These are phyloP conservation scores for Fusarium sp. DNA, from an alignment of 2,329 filamentous ascomycete species.

Conservation along the genomic window DNA sequence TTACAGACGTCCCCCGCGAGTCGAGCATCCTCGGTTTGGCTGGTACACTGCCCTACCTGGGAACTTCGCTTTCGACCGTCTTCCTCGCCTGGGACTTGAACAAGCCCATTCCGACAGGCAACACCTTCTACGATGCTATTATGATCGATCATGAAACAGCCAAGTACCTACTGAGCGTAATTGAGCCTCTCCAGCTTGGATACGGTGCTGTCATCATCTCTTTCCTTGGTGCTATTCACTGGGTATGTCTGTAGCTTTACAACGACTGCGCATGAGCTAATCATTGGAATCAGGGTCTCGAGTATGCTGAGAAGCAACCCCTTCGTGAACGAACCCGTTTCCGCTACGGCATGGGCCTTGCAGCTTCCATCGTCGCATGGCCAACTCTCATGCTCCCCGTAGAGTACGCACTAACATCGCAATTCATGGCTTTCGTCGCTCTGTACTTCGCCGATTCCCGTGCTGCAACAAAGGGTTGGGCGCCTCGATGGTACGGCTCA, in stretches of 20 bases:
- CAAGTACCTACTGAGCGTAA: conserved; percentile 72
- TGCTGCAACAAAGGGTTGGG: conserved; percentile 77
- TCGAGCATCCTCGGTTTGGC: conserved; percentile 74
- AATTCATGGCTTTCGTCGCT: conserved; percentile 84
- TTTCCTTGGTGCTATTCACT: conserved; percentile 92
- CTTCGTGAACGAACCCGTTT: conserved; percentile 70
- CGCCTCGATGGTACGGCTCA: conserved; percentile 83
- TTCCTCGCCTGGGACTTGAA: conserved; percentile 86
- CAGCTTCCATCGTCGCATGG: conserved; percentile 85
- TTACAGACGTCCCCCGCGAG: conserved; percentile 71
- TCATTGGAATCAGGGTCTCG: conserved; percentile 64
- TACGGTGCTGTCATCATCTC: conserved; percentile 94
- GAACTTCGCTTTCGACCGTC: conserved; percentile 82
- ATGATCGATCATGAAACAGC: conserved; percentile 76
- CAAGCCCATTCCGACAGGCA: conserved; percentile 67
- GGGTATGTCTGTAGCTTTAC: conserved; percentile 56
- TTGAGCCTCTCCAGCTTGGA: conserved; percentile 89
- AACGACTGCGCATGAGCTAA: not conserved
- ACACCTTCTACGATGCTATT: conserved; percentile 59
- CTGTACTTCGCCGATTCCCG: conserved; percentile 86
- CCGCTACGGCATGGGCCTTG: conserved; percentile 83
- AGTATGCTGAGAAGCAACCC: conserved; percentile 77
- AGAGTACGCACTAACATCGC: conserved; percentile 84
- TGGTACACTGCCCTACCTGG: conserved; percentile 85
- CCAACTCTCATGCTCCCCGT: conserved; percentile 85